Evolutionary conservation across 140 eudicot species (phyloP).

Genomic region (Anethum foeniculum): DNA sequence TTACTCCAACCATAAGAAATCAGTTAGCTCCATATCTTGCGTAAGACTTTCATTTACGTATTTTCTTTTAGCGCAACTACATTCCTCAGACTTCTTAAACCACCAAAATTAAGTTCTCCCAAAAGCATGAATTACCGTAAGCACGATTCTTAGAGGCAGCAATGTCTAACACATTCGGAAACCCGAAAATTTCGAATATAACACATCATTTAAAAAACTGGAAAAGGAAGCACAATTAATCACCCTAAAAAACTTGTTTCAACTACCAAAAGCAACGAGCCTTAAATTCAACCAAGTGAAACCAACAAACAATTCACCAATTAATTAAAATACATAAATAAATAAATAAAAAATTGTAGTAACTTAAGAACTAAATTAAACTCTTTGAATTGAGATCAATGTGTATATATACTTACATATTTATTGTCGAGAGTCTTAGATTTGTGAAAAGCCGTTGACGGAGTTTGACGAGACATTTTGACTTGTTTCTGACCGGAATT

Average conservation of each 20-base stretch:
- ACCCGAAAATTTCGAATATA: background rate
- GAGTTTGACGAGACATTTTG: slow-evolving; percentile 62
- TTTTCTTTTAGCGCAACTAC: no score
- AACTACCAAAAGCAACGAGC: background rate
- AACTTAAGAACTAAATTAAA: background rate
- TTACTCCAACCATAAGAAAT: background rate
- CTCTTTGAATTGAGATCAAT: background rate
- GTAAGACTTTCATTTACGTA: background rate
- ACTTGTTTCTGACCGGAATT: background rate
- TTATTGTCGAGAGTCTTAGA: slow-evolving; percentile 85
- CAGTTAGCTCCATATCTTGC: background rate
- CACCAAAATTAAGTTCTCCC: background rate
- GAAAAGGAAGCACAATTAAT: background rate
- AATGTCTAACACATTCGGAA: background rate
- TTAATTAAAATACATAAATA: background rate
- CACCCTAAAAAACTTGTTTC: background rate
- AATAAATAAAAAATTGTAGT: background rate
- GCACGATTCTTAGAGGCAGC: background rate
- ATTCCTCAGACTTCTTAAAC: background rate
- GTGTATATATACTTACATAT: slow-evolving; percentile 20
- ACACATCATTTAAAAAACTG: background rate
- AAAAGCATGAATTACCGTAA: no score
- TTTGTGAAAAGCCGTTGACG: slow-evolving; percentile 64
- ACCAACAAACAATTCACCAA: background rate
- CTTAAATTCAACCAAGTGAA: background rate